Conservation (phyloP, 129 eudicot species). For the Daucus carota region DNA sequence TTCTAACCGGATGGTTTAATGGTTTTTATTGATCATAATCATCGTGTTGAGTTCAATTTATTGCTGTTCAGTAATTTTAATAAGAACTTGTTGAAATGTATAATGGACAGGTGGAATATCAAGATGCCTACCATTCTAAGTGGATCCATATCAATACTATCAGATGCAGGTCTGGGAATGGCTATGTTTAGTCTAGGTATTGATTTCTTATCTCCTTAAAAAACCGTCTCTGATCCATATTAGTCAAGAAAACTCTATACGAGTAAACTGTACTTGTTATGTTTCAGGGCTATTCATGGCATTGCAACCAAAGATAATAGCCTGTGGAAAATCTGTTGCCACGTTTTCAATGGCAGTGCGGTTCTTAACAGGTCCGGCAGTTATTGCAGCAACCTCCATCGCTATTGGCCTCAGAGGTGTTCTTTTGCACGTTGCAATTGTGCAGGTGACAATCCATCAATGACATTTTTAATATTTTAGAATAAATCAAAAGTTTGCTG, state of each 20-base stretch:
- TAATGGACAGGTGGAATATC: slow-evolving; percentile 61
- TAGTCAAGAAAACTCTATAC: too few species aligned
- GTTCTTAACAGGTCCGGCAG: slow-evolving; percentile 96
- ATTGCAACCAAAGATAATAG: slow-evolving; percentile 88
- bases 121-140: slow-evolving; percentile 89
- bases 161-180: slow-evolving; percentile 99
- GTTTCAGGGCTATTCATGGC: slow-evolving; percentile 89
- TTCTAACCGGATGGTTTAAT: background rate
- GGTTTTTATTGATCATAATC: background rate
- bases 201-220: background rate
- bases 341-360: slow-evolving; percentile 96
- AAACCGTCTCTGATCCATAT: background rate
- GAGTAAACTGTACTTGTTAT: background rate
- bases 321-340: slow-evolving; percentile 87
- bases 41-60: background rate
- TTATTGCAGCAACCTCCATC: slow-evolving; percentile 92
- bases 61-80: background rate
- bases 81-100: background rate
- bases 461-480: background rate
- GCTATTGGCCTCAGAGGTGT: slow-evolving; percentile 92
- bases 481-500: background rate
- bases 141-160: slow-evolving; percentile 85
- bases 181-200: slow-evolving; percentile 99
- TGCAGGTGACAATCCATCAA: slow-evolving; percentile 52
- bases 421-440: slow-evolving; percentile 85